Evolutionary conservation across 148 eudicot genomes (phyloP).

Genomic region (Silene uniflora): DNA sequence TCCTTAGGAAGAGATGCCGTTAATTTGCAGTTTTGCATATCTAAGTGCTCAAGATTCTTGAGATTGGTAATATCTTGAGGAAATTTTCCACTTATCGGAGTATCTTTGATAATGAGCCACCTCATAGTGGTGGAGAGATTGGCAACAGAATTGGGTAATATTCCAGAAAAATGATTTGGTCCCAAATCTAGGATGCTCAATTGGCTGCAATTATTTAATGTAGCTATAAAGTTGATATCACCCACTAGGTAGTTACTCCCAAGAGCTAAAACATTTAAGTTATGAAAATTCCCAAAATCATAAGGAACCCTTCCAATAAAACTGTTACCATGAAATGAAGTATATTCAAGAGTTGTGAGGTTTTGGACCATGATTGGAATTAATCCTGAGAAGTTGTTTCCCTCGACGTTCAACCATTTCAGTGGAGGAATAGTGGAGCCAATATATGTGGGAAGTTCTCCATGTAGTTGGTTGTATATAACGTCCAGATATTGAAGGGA

Average conservation of each 20-base stretch:
- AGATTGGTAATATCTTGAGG: conserved; percentile 25
- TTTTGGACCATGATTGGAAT: conserved; percentile 27
- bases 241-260: conserved; percentile 16
- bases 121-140: conserved; percentile 15
- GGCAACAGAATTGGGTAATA: no score
- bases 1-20: conserved; percentile 20
- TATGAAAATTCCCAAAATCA: background rate
- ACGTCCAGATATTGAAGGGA: conserved; percentile 6
- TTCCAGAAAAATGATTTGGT: conserved; percentile 7
- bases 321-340: background rate
- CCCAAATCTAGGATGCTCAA: background rate
- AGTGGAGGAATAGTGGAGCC: conserved; percentile 24
- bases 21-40: background rate
- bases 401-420: background rate
- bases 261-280: background rate
- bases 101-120: background rate
- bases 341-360: conserved; percentile 15
- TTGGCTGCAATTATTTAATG: conserved; percentile 24
- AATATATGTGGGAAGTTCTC: conserved; percentile 26
- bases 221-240: conserved; percentile 20
- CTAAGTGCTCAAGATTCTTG: background rate
- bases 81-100: conserved; percentile 12
- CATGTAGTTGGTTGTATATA: conserved; percentile 18
- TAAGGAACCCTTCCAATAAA: conserved; percentile 14
- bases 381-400: conserved; percentile 24